Evolutionary conservation across 2,329 filamentous ascomycete species (phyloP).

Genomic region (Endocalyx cinctus): DNA sequence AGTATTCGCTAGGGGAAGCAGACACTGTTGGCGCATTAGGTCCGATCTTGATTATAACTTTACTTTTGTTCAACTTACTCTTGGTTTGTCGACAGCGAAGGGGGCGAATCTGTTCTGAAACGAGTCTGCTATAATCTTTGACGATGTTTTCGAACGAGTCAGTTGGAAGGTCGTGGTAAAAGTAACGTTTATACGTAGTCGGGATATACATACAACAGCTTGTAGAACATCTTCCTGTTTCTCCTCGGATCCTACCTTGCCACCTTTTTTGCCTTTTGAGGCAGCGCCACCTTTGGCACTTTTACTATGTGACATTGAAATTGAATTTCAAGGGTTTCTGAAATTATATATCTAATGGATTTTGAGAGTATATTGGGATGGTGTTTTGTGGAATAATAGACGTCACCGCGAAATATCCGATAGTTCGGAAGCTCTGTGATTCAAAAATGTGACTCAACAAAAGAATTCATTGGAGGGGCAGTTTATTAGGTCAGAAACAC

Average conservation of each 20-base stretch:
- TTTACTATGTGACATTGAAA: conserved; percentile 24
- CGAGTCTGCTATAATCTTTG: conserved; percentile 89
- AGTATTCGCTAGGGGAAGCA: conserved; percentile 87
- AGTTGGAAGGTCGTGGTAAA: conserved; percentile 46
- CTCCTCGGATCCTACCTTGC: conserved; percentile 46
- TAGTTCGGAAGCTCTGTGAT: no score
- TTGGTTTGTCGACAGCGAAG: conserved; percentile 81
- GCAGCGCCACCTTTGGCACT: conserved; percentile 22
- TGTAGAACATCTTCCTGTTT: conserved; percentile 57
- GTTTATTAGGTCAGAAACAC: no score
- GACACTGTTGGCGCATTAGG: conserved; percentile 57
- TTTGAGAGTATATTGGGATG: no score
- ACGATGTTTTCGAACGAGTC: no score
- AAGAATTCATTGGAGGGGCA: no score
- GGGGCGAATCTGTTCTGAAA: conserved; percentile 91
- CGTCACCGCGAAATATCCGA: no score
- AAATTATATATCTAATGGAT: conserved; percentile 3
- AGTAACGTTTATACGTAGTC: not conserved
- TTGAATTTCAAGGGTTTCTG: not conserved
- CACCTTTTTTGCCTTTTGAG: conserved; percentile 49
- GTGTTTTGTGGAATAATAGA: no score
- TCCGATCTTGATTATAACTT: conserved; percentile 5
- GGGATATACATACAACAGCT: conserved; percentile 23
- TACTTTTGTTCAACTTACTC: conserved; percentile 52
- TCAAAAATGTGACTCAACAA: no score